Evolutionary conservation across 306 rosid species (phyloP), one percentile per base, ranked within the genome.

Genomic region (Rosa chinensis): DNA sequence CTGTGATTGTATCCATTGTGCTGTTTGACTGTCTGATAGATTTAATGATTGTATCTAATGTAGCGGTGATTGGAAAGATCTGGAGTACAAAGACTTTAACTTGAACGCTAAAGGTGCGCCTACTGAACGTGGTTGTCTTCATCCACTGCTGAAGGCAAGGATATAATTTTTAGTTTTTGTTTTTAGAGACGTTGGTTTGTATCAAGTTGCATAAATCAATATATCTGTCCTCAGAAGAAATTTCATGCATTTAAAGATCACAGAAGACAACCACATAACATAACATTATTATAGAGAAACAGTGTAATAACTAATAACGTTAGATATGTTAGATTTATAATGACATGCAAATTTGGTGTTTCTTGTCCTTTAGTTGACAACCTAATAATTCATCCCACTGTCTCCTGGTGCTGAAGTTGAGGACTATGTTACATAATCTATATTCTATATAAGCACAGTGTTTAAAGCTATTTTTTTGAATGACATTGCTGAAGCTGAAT

Each of bases 121-220:
- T 78, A 79, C 83, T 73, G 97, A 91, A 73, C 85, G 96, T 77
- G 99, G 99, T 63, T 81, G 84, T 82, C 98, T 95, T 83, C 99
- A 95, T 90, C 99, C 99, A 6, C 82, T 92, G 78, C 90, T 92
- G 77, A 93, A 95, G 99, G 98, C 76, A 88, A 88, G 92, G 20
- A 82, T 12, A 79, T 75, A 17, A 9, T 25, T 50, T 56, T 4
- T 32, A 32, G 68, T 82, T 44, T 66, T 37, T 53, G n/a, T 47
- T 28, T 70, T 55, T 11, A 10, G 3, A 53, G 50, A 5, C 1
- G n/a, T 35, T 14, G 28, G 12, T 21, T n/a, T 72, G 2, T 53
- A 52, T 73, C 7, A 25, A 53, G 48, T 73, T 2, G 11, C 5
- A 35, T 73, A 52, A 50, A 6, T 35, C 64, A 49, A 4, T 32